These are phyloP conservation scores for Pyrenophora tritici-repentis DNA, from an alignment of 2,329 filamentous ascomycete genomes.

Conservation along the genomic window DNA sequence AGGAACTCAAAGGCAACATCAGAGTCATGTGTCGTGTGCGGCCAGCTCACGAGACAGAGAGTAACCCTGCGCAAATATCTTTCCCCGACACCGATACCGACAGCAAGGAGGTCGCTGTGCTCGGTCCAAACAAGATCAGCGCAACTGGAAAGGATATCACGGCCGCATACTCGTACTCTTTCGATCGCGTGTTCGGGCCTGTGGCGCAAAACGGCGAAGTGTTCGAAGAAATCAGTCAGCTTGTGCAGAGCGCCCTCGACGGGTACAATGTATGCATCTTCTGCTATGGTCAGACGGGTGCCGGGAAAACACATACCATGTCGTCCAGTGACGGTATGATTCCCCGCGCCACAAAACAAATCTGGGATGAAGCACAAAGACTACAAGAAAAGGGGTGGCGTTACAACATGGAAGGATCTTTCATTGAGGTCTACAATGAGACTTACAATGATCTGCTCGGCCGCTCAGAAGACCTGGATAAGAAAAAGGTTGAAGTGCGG, in stretches of 20 bases:
- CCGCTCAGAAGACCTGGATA: conserved; percentile 70
- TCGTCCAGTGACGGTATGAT: conserved; percentile 96
- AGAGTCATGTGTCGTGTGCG: conserved; percentile 96
- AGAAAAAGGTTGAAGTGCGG: conserved; percentile 85
- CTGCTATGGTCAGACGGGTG: conserved; percentile 96
- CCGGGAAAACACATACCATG: conserved; percentile 97
- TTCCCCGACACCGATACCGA: conserved; percentile 83
- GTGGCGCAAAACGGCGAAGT: conserved; percentile 78
- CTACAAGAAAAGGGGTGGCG: conserved; percentile 91
- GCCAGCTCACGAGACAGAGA: conserved; percentile 66
- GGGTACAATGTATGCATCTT: conserved; percentile 99
- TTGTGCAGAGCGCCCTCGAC: conserved; percentile 94
- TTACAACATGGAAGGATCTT: conserved; percentile 92
- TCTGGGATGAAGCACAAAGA: conserved; percentile 83
- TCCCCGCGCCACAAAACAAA: conserved; percentile 87
- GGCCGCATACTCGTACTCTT: conserved; percentile 84
- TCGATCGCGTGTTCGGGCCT: conserved; percentile 90
- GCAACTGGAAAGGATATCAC: conserved; percentile 76
- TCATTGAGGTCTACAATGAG: conserved; percentile 98
- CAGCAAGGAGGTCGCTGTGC: conserved; percentile 82
- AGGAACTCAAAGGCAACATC: conserved; percentile 97
- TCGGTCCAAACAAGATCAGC: conserved; percentile 81
- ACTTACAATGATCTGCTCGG: conserved; percentile 89
- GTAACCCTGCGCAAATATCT: conserved; percentile 70
- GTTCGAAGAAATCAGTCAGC: conserved; percentile 94